phyloP scores from a whole-genome alignment of 208 protist genomes.

The Tritrichomonas foetus region DNA sequence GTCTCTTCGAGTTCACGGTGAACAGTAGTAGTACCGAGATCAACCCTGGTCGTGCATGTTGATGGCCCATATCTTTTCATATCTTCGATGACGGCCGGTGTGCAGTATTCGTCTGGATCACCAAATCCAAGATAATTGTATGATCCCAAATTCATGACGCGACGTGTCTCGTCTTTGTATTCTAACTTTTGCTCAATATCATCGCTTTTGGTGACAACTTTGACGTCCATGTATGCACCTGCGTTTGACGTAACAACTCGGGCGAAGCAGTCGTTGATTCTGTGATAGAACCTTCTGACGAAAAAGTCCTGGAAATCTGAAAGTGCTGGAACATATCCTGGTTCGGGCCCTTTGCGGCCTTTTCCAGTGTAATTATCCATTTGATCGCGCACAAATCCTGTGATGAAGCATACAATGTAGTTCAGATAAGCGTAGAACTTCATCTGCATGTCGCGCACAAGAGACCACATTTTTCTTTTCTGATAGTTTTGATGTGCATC shows the following conservation, averaged over 20 bases:
- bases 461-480: not conserved
- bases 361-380: not conserved
- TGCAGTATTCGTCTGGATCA: constrained; percentile 50
- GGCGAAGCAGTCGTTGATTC: constrained; percentile 55
- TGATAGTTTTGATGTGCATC: not conserved
- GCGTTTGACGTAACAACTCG: constrained; percentile 52
- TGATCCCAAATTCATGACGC: constrained; percentile 58
- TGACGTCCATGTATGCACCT: constrained; percentile 34
- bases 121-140: constrained; percentile 65
- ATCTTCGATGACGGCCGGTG: constrained; percentile 41
- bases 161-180: constrained; percentile 43
- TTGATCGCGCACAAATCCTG: not conserved
- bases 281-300: constrained; percentile 50
- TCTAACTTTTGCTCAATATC: not conserved
- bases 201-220: not conserved
- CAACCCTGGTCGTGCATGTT: constrained; percentile 38
- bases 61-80: constrained; percentile 41
- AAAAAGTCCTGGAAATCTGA: constrained; percentile 52
- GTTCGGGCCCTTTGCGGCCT: not conserved
- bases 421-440: not conserved
- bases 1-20: constrained; percentile 53
- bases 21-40: constrained; percentile 40
- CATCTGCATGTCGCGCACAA: not conserved
- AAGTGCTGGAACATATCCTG: constrained; percentile 21
- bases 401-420: constrained; percentile 3